Evolutionary conservation across 331 rosid genomes (phyloP).

Genomic region (Erythrophleum ivorense): DNA sequence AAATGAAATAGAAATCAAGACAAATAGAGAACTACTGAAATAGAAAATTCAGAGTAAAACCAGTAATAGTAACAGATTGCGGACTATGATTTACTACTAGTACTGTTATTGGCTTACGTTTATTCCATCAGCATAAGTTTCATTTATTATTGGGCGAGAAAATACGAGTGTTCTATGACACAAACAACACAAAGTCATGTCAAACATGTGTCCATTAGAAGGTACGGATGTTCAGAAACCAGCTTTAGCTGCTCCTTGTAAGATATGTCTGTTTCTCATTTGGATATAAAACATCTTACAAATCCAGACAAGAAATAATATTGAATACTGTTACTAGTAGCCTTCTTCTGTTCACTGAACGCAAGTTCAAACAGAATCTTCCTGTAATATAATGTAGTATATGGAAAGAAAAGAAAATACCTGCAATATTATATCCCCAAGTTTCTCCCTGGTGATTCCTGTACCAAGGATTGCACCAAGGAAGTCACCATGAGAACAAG

Average conservation of each 20-base stretch:
- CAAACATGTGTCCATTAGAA: constrained; percentile 8
- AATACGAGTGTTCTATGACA: background rate
- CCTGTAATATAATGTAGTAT: background rate
- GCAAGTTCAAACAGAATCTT: constrained; percentile 27
- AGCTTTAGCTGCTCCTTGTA: background rate
- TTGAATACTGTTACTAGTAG: background rate
- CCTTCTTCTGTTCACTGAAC: background rate
- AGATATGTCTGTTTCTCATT: constrained; percentile 11
- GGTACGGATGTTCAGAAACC: constrained; percentile 22
- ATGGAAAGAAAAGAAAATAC: constrained; percentile 42
- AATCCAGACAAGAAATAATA: background rate
- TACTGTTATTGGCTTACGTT: constrained; percentile 3
- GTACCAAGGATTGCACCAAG: constrained; percentile 91
- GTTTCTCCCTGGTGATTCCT: constrained; percentile 82
- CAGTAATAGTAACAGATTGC: constrained; percentile 8
- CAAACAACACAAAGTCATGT: background rate
- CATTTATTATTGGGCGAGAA: constrained; percentile 8
- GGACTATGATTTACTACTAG: background rate
- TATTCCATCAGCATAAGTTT: constrained; percentile 7
- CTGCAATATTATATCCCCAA: constrained; percentile 91
- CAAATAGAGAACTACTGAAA: background rate
- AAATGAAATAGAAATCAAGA: background rate
- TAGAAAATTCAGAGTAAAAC: background rate
- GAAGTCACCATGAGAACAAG: constrained; percentile 93
- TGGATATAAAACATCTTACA: constrained; percentile 17